Percentiles rank a stretch among this genome's conserved stretches.
Conservation (phyloP, 2,329 filamentous ascomycete species). For the Colletotrichum chlorophyti region DNA sequence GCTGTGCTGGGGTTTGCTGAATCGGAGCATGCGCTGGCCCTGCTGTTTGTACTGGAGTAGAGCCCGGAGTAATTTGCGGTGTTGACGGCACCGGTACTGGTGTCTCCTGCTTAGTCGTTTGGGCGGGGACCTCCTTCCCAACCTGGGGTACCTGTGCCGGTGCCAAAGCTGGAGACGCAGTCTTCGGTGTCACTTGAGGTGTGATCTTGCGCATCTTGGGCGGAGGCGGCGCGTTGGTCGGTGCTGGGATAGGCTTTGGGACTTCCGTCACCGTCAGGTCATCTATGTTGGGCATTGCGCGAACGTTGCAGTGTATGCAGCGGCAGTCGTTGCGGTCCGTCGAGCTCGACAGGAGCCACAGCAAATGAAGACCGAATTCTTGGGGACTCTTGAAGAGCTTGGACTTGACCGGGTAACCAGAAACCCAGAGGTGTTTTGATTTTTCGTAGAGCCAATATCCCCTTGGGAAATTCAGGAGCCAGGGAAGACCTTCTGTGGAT, state of each 20-base stretch:
- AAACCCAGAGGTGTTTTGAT: conserved; percentile 57
- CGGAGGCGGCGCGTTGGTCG: conserved; percentile 28
- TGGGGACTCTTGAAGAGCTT: conserved; percentile 60
- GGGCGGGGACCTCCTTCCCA: conserved; percentile 8
- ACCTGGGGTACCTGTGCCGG: not conserved
- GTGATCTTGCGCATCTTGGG: conserved; percentile 27
- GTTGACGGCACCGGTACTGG: conserved; percentile 13
- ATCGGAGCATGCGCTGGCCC: not conserved
- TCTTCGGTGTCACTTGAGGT: conserved; percentile 5
- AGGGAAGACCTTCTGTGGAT: conserved; percentile 47
- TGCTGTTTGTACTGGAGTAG: no score
- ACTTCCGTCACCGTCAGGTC: conserved; percentile 15
- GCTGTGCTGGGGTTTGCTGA: not conserved
- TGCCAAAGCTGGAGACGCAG: conserved; percentile 13
- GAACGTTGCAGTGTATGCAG: conserved; percentile 55
- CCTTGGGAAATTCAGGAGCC: conserved; percentile 51
- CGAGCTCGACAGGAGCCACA: conserved; percentile 58
- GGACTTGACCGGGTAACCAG: conserved; percentile 54
- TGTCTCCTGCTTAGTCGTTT: conserved; percentile 11
- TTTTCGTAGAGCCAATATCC: conserved; percentile 56
- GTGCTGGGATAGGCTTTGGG: not conserved
- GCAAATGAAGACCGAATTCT: conserved; percentile 58
- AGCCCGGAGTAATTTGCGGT: no score
- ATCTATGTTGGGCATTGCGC: conserved; percentile 28
- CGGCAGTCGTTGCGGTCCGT: conserved; percentile 56